These are phyloP conservation scores for Chondrus crispus DNA, from an alignment of 23 red algal species.

Conservation along the genomic window DNA sequence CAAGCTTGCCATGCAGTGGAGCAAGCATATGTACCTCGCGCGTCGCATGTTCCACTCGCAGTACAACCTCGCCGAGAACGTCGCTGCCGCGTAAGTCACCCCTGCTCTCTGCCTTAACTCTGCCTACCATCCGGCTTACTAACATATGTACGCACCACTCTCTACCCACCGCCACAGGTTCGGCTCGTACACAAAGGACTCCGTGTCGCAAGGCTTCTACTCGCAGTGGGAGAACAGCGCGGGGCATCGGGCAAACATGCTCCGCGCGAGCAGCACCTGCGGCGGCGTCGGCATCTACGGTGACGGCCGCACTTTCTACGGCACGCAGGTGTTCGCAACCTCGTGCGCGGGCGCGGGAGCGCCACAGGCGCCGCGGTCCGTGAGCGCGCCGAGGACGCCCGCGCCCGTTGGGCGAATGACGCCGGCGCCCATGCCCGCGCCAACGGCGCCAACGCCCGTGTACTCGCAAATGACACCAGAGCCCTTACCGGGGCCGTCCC, in stretches of 20 bases:
- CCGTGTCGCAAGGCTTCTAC: background rate
- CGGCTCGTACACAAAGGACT: background rate
- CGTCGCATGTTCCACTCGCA: background rate
- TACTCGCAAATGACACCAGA: too few relatives aligned
- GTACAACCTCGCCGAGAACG: background rate
- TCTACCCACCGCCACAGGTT: too few relatives aligned
- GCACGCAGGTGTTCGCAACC: background rate
- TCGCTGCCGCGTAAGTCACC: background rate
- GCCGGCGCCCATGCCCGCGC: too few relatives aligned
- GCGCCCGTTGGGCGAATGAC: too few relatives aligned
- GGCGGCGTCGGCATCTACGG: background rate
- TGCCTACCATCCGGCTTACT: too few relatives aligned
- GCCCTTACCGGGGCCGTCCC: too few relatives aligned
- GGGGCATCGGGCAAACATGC: constrained; percentile 2
- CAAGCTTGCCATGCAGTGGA: background rate
- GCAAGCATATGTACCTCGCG: constrained; percentile 10
- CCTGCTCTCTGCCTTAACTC: too few relatives aligned
- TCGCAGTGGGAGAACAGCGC: constrained; percentile 17
- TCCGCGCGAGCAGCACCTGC: background rate
- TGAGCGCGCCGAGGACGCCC: too few relatives aligned
- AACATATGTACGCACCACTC: too few relatives aligned
- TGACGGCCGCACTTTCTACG: background rate
- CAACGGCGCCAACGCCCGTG: too few relatives aligned
- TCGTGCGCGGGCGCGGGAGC: background rate
- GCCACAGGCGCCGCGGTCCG: too few relatives aligned